Conservation (phyloP, 768 basidiomycete genomes). For the Inosperma sp. region DNA sequence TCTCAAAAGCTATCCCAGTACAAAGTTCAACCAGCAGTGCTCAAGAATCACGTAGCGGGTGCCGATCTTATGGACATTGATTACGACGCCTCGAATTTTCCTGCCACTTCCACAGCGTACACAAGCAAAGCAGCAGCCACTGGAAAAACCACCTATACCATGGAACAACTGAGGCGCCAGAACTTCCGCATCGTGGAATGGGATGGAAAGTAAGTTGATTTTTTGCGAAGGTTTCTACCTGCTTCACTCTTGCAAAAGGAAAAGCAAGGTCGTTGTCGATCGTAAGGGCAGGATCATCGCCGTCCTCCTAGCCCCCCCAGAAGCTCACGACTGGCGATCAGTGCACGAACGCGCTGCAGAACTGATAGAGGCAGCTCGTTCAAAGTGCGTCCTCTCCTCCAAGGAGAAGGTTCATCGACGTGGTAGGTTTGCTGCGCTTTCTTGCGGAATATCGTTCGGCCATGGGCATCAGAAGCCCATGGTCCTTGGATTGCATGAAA, state of each 20-base stretch:
- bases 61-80: no score
- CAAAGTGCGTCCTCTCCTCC: background rate
- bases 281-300: background rate
- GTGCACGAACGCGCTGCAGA: background rate
- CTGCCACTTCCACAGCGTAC: no score
- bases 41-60: no score
- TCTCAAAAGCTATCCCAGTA: no score
- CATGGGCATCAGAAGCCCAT: background rate
- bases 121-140: no score
- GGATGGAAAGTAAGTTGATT: no score
- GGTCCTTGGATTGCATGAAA: background rate
- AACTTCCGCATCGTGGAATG: background rate
- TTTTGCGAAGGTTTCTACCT: no score
- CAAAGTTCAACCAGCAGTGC: no score
- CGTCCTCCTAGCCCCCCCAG: background rate
- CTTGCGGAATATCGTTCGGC: conserved; percentile 1
- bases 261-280: background rate
- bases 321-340: background rate
- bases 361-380: background rate
- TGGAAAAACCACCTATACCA: background rate
- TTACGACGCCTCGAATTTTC: no score
- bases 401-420: background rate
- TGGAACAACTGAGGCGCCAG: background rate
- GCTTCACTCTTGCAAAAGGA: background rate
- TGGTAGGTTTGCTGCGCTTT: background rate